Conservation (phyloP, 257 asterid species). For the Salvia miltiorrhiza region DNA sequence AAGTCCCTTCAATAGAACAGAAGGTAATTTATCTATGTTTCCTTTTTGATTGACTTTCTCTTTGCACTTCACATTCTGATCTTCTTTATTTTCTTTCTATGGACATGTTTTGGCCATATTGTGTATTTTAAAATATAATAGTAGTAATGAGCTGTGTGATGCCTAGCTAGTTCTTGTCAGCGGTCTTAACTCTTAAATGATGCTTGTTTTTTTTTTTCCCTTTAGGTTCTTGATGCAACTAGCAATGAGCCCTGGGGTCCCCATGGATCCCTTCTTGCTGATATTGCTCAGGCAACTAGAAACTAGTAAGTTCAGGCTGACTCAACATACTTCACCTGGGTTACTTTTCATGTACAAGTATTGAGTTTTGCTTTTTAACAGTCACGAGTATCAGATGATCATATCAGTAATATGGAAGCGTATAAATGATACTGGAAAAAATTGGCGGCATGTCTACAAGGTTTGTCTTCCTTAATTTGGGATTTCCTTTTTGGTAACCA, state of each 20-base stretch:
- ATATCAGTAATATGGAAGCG: slow-evolving; percentile 97
- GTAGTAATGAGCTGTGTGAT: background rate
- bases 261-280: slow-evolving; percentile 91
- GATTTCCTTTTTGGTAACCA: background rate
- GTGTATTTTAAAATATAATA: background rate
- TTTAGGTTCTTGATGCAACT: slow-evolving; percentile 94
- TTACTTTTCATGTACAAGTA: slow-evolving; percentile 2
- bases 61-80: background rate
- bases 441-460: slow-evolving; percentile 99
- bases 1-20: slow-evolving; percentile 89
- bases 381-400: slow-evolving; percentile 94
- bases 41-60: background rate
- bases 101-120: background rate
- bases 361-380: slow-evolving; percentile 31
- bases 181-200: slow-evolving; percentile 10
- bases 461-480: slow-evolving; percentile 34
- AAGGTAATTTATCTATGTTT: slow-evolving; percentile 48
- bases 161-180: background rate
- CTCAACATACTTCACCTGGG: slow-evolving; percentile 5
- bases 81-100: background rate
- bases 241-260: slow-evolving; percentile 99
- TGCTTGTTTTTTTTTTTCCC: background rate
- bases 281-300: slow-evolving; percentile 84
- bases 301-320: slow-evolving; percentile 55
- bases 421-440: slow-evolving; percentile 84